Evolutionary conservation across 495 filamentous ascomycete genomes (phyloP), one percentile per base, ranked within the genome.

Genomic region (Parachaetomium inaequale): DNA sequence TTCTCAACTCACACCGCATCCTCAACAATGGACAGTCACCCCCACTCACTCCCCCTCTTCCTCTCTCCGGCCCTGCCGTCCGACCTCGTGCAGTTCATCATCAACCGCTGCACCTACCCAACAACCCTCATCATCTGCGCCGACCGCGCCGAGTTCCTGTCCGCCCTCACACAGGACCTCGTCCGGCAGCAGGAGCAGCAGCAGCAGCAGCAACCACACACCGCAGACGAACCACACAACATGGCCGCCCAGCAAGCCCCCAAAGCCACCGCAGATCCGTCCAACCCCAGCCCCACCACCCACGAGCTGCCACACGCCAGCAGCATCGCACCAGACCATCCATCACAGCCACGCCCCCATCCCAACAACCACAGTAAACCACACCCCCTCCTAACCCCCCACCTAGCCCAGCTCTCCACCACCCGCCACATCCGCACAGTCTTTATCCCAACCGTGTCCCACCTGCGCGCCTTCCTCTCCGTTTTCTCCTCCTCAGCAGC

Each of bases 401-500:
- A 88, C 3, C 84, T 96, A 49, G 81, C 86, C 62, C 79, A 88
- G 50, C 77, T 96, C 40, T 79, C 87, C 17, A 79, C 79, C 23
- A 86, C 90, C n/a, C 82, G 82, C 55, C 82, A 82, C 60, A 81
- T 93, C 62, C 82, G 80, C 55, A 71, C 92, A 3, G 76, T 85
- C 38, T 96, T 92, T 74, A 81, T 85, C 62, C 85, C 89, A 12
- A 89, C 86, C 7, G 73, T 95, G 43, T 85, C 89, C 34, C 85
- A 88, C 75, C 82, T 96, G 7, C 86, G 89, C 57, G 90, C 91
- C 28, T 91, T 86, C 68, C 78, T 96, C 0, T 75, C 88, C 34
- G 78, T 83, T 46, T 87, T 78, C 68, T 70, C 66, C 43, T 65
- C n/a, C n/a, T n/a, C n/a, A n/a, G n/a, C n/a, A n/a, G n/a, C n/a